phyloP scores from a whole-genome alignment of 139 green algal species.

The Trebouxia sp. region DNA sequence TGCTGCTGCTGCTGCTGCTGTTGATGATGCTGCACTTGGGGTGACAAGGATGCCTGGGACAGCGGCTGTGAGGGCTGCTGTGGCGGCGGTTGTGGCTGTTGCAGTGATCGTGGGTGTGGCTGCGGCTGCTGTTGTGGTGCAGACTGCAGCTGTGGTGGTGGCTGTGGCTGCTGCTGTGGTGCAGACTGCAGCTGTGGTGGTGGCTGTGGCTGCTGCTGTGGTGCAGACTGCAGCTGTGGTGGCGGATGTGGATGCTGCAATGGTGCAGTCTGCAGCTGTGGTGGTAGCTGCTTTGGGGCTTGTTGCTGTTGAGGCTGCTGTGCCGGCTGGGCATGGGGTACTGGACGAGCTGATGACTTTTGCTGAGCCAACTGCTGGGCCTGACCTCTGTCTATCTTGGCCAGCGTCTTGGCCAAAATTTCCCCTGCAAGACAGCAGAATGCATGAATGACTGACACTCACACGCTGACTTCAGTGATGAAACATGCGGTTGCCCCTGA shows the following conservation, averaged over 20 bases:
- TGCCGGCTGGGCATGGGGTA: neutral
- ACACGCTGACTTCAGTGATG: neutral
- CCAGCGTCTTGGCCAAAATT: neutral
- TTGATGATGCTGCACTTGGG: no score
- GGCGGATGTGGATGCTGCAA: neutral
- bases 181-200: neutral
- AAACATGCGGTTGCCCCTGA: neutral
- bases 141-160: neutral
- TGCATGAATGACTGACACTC: neutral
- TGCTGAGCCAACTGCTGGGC: neutral
- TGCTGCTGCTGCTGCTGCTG: neutral
- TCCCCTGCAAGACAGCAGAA: neutral
- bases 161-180: neutral
- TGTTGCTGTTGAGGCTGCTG: conserved; percentile 1
- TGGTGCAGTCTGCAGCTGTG: neutral
- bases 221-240: neutral
- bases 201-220: neutral
- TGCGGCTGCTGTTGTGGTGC: neutral
- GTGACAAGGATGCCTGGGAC: no score
- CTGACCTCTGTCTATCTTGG: neutral
- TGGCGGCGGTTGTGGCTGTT: neutral
- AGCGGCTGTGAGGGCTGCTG: neutral
- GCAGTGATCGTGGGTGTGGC: neutral
- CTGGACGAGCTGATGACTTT: neutral
- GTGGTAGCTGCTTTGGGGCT: neutral